These are phyloP conservation scores for Calonectria ilicicola DNA, from an alignment of 2,329 filamentous ascomycete genomes.

Conservation along the genomic window DNA sequence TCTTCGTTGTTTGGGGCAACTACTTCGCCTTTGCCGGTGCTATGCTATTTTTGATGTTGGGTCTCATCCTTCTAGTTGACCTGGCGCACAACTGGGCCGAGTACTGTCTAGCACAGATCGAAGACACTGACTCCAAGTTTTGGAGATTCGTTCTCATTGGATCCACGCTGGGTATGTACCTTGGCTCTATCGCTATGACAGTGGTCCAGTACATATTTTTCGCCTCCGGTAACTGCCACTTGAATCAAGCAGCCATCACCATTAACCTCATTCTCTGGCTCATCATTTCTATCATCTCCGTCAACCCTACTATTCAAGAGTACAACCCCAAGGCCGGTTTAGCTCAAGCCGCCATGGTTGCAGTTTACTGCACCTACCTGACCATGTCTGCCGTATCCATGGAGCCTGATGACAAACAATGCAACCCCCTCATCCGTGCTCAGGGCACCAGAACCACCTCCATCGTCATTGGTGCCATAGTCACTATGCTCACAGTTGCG, in stretches of 20 bases:
- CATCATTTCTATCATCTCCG: slow-evolving; percentile 83
- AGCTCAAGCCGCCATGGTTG: slow-evolving; percentile 97
- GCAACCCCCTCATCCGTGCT: slow-evolving; percentile 90
- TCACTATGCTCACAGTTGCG: slow-evolving; percentile 96
- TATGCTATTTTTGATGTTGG: slow-evolving; percentile 93
- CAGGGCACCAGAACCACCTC: slow-evolving; percentile 91
- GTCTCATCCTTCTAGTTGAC: slow-evolving; percentile 92
- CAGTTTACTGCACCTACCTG: slow-evolving; percentile 97
- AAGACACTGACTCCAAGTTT: slow-evolving; percentile 83
- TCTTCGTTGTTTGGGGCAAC: slow-evolving; percentile 97
- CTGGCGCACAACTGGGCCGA: slow-evolving; percentile 98
- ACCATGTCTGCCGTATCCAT: slow-evolving; percentile 99
- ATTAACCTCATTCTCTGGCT: slow-evolving; percentile 91
- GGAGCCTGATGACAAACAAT: slow-evolving; percentile 94
- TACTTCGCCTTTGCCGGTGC: slow-evolving; percentile 90
- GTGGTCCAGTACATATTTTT: slow-evolving; percentile 99
- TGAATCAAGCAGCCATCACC: slow-evolving; percentile 97
- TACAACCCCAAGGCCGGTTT: slow-evolving; percentile 93
- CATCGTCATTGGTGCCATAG: slow-evolving; percentile 90
- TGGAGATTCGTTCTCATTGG: slow-evolving; percentile 93
- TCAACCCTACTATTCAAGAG: slow-evolving; percentile 91
- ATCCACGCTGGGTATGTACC: slow-evolving; percentile 93
- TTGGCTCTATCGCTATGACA: slow-evolving; percentile 92
- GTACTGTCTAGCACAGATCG: slow-evolving; percentile 93
- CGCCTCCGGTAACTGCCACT: slow-evolving; percentile 81